Percentiles rank a stretch among this genome's conserved stretches.
These are phyloP conservation scores for Tolypocladium sp. DNA, from an alignment of 2,329 filamentous ascomycete genomes.

Conservation along the genomic window DNA sequence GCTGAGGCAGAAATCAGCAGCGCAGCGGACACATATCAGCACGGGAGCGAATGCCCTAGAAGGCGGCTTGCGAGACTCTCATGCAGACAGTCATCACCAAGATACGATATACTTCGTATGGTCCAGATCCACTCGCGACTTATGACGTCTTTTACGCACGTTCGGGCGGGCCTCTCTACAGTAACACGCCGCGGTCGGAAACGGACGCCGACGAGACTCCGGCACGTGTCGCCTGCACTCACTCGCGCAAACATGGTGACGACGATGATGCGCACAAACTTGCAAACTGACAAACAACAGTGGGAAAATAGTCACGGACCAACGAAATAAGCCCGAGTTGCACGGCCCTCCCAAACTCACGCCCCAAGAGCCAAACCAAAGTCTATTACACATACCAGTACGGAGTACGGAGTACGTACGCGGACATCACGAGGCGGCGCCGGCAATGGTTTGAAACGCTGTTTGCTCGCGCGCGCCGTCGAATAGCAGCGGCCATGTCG, in stretches of 20 bases:
- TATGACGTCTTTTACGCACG: neutral
- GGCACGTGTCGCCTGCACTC: neutral
- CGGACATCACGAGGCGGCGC: neutral
- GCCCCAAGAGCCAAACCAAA: neutral
- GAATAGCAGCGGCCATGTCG: conserved; percentile 5
- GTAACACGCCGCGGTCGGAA: neutral
- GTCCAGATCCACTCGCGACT: neutral
- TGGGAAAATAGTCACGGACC: neutral
- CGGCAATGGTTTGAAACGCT: neutral
- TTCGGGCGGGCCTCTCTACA: neutral
- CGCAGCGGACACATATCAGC: neutral
- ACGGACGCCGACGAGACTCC: neutral
- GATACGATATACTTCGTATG: too few relatives aligned
- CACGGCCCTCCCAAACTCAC: neutral
- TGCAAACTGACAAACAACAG: neutral
- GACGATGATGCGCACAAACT: neutral
- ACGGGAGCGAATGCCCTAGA: neutral
- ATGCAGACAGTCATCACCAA: neutral
- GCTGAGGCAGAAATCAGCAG: too few relatives aligned
- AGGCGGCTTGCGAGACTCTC: neutral
- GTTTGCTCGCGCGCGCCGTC: neutral
- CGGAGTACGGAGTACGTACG: too few relatives aligned
- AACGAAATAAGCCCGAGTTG: neutral
- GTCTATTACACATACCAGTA: neutral
- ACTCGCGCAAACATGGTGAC: neutral